phyloP scores from a whole-genome alignment of 768 basidiomycete species.

The Lentinula boryana region DNA sequence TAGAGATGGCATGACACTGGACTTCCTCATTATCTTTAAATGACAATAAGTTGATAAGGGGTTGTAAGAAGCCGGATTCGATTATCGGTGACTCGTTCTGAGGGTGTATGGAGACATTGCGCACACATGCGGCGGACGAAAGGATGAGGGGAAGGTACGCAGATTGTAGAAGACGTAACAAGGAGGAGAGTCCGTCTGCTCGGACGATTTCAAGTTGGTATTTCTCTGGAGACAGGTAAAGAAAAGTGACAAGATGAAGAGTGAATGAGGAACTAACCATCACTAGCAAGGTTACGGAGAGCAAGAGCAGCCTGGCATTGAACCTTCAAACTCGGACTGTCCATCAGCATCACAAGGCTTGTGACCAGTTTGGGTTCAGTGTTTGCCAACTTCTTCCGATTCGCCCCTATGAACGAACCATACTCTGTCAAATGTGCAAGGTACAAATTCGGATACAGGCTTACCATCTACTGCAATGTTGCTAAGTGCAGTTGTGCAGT shows the following conservation, averaged over 20 bases:
- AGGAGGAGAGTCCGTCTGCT: slow-evolving; percentile 84
- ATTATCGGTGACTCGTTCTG: slow-evolving; percentile 99
- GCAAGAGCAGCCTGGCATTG: slow-evolving; percentile 98
- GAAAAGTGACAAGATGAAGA: not conserved
- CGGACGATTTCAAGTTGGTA: slow-evolving; percentile 99
- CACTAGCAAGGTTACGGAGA: slow-evolving; percentile 92
- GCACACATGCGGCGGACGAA: slow-evolving; percentile 96
- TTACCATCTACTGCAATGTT: slow-evolving; percentile 97
- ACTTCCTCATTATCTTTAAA: slow-evolving; percentile 99
- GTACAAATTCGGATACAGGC: not conserved
- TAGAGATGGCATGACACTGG: slow-evolving; percentile 98
- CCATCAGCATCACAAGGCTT: slow-evolving; percentile 93
- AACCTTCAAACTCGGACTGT: slow-evolving; percentile 94
- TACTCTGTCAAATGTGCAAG: not conserved
- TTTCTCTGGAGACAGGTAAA: slow-evolving; percentile 58
- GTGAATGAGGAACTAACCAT: slow-evolving; percentile 50
- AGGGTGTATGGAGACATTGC: slow-evolving; percentile 98
- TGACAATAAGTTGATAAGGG: slow-evolving; percentile 90
- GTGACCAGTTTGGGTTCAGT: slow-evolving; percentile 93
- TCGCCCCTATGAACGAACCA: slow-evolving; percentile 58
- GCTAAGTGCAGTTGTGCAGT: slow-evolving; percentile 96
- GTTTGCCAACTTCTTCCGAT: slow-evolving; percentile 91
- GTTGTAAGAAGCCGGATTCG: slow-evolving; percentile 94
- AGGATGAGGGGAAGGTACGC: slow-evolving; percentile 97
- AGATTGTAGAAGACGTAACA: slow-evolving; percentile 92